Conservation (phyloP, 2,329 filamentous ascomycete genomes). For the Colletotrichum viniferum region DNA sequence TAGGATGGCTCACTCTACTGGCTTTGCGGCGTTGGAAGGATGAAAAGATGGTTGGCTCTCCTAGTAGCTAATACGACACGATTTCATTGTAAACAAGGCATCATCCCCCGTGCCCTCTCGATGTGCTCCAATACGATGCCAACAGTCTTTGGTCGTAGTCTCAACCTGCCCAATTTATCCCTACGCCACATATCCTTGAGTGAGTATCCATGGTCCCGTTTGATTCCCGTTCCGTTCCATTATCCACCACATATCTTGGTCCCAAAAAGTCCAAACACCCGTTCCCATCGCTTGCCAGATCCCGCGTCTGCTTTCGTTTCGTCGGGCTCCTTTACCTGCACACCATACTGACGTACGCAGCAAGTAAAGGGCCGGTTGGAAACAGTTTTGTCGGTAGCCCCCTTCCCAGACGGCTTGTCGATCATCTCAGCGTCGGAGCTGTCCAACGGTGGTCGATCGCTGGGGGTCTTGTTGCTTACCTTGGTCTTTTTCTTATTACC, state of each 20-base stretch:
- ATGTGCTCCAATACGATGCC: neutral
- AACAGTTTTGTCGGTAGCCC: slow-evolving; percentile 25
- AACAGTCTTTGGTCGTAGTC: neutral
- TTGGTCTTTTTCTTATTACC: slow-evolving; percentile 24
- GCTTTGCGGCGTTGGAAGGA: slow-evolving; percentile 8
- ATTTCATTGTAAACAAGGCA: neutral
- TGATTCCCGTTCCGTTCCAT: neutral
- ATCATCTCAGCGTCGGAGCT: slow-evolving; percentile 40
- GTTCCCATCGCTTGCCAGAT: slow-evolving; percentile 58
- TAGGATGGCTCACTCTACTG: neutral
- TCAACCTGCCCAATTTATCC: neutral
- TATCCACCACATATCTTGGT: slow-evolving; percentile 54
- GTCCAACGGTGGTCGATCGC: slow-evolving; percentile 37
- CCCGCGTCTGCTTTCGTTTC: slow-evolving; percentile 48
- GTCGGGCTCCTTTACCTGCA: slow-evolving; percentile 48
- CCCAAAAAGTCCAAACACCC: slow-evolving; percentile 68
- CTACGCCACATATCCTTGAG: neutral
- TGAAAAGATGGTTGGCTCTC: slow-evolving; percentile 11
- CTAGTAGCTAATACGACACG: slow-evolving; percentile 3
- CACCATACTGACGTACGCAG: slow-evolving; percentile 74
- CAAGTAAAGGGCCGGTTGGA: slow-evolving; percentile 69
- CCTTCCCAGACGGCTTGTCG: neutral
- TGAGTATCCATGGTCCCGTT: neutral
- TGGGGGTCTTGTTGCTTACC: neutral
- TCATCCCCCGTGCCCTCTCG: neutral